Evolutionary conservation across 495 filamentous ascomycete genomes (phyloP), one percentile per base, ranked within the genome.

Genomic region (Glutinoglossum americanum): DNA sequence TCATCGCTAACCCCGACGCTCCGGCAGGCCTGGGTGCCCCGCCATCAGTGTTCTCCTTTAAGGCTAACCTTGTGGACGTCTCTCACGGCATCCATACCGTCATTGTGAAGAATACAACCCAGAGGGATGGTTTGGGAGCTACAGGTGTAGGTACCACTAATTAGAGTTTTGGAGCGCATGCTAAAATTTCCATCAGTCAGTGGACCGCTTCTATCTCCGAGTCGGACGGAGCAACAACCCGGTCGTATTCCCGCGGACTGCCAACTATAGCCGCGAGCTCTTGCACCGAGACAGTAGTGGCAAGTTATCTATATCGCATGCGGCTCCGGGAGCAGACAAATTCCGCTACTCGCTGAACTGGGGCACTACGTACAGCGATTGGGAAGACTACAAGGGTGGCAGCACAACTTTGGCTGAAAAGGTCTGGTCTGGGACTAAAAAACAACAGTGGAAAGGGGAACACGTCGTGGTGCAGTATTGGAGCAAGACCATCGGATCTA

Each of bases 51-150:
- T 87, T 80, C 77, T 65, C 62, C 3, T 80, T 76, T 68, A 69
- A 61, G 10, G 74, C 73, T 1, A 79, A 68, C n/a, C 56, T 86
- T 55, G 69, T 59, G 10, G 73, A 79, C 30, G 80, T 85, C 1
- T 74, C 74, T 19, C 77, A 87, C 56, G 83, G 83, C 53, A 68
- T 86, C n/a, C 75, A 86, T 61, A 69, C 71, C 32, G 58, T 84
- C 56, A 82, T 80, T 0, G 67, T 87, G 48, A 73, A 69, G 33
- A 84, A 82, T 45, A 72, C 74, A 19, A 71, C 71, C 3, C 70
- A 67, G 15, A 60, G 56, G 4, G 61, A 70, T 45, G 67, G 68
- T 44, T 62, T 60, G 7, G 44, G n/a, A 1, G 54, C 47, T 7
- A 80, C 79, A 6, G 66, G 76, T 32, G 69, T 45, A 45, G 21